Evolutionary conservation across 2,329 filamentous ascomycete species (phyloP), one percentile per base, ranked within the genome.

Genomic region (Cytospora schulzeri): DNA sequence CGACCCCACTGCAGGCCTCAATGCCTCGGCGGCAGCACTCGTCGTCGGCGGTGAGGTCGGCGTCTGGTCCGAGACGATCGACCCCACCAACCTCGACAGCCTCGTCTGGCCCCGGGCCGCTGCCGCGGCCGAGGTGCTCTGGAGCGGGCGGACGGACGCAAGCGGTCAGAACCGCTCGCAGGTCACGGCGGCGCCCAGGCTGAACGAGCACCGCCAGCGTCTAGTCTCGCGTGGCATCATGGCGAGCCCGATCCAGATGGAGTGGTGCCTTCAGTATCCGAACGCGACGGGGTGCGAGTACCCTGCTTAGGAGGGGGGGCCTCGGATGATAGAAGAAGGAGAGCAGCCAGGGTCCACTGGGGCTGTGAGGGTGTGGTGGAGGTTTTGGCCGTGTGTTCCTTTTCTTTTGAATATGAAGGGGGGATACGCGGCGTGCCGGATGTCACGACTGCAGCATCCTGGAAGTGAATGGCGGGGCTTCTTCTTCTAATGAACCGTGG

Each of bases 21-120:
- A 88, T 0, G 77, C 76, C 12, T 81, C 87, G 29, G 76, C 86
- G 52, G 85, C 86, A 29, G 82, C 88, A 72, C 83, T 91, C 15
- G 88, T 96, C 3, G 75, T 95, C 11, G 93, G 93, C 53, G 93
- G 92, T 29, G 93, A 96, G 78, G 86, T 89, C 19, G 90, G 91
- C 63, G 85, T 92, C 64, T 97, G 92, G 92, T 85, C 84, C 68
- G 93, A 96, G 78, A 89, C 89, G n/a, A 82, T 85, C 67, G 93
- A 97, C 75, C 77, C 85, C 3, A 78, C 86, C n/a, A 93, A 89
- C 73, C 74, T 96, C 17, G 91, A 96, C 77, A 79, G 79, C 41
- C 86, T 91, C 75, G 77, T 94, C 11, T 96, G 92, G 92, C 92
- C 92, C 9, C 83, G 92, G 7, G 87, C 86, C 1, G 85, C 84